Conservation (phyloP, 1,284 basidiomycete species). For the Austropuccinia psidii region DNA sequence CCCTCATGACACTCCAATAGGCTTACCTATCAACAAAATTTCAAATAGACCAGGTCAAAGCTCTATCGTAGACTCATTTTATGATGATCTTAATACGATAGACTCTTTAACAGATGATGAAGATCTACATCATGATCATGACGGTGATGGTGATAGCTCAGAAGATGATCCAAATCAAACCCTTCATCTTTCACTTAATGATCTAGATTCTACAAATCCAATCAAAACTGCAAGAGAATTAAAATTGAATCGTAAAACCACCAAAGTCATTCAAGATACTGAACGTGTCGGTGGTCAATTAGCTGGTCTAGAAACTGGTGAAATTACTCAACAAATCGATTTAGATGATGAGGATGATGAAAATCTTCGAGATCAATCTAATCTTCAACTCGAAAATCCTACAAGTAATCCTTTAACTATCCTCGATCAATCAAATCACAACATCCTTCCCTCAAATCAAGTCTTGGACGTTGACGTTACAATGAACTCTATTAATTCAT, state of each 20-base stretch:
- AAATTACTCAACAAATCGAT: slow-evolving; percentile 21
- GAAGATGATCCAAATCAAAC: no score
- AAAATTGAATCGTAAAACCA: slow-evolving; percentile 20
- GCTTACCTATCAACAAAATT: no score
- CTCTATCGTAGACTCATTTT: not conserved
- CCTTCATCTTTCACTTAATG: no score
- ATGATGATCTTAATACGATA: slow-evolving; percentile 3
- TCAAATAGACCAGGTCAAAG: not conserved
- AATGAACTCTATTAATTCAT: no score
- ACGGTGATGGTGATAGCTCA: not conserved
- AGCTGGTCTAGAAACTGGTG: slow-evolving; percentile 17
- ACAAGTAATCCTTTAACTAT: no score
- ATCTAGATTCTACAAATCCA: no score
- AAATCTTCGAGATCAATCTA: no score
- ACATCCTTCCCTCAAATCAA: no score
- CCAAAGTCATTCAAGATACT: slow-evolving; percentile 9
- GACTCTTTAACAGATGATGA: slow-evolving; percentile 18
- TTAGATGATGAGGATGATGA: slow-evolving; percentile 21
- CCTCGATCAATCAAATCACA: no score
- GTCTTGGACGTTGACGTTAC: no score
- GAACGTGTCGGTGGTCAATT: slow-evolving; percentile 19
- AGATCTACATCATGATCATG: not conserved
- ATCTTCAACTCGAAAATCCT: no score
- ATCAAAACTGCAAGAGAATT: not conserved
- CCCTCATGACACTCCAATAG: not conserved